Evolutionary conservation across 352 stramenopile genomes (phyloP).

Genomic region (Globisporangium cystogenes): DNA sequence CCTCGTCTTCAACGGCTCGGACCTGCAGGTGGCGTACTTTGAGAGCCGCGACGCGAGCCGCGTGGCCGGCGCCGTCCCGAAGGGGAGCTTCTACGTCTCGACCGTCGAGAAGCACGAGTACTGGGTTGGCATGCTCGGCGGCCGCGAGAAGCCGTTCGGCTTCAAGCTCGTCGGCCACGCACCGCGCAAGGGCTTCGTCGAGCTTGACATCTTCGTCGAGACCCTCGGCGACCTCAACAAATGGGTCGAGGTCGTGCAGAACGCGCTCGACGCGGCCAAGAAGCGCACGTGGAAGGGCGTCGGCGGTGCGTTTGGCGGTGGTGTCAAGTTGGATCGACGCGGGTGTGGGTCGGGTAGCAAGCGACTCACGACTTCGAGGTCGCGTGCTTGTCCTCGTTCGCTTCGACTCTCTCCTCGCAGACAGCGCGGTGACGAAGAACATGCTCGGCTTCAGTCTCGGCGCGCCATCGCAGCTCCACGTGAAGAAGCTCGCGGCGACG

Average conservation of each 20-base stretch:
- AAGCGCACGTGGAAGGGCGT: slow-evolving; percentile 29
- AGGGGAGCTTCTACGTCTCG: slow-evolving; percentile 73
- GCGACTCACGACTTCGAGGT: not conserved
- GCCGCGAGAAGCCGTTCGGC: slow-evolving; percentile 67
- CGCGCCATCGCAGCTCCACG: slow-evolving; percentile 52
- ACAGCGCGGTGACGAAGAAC: slow-evolving; percentile 35
- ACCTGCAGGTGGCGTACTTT: slow-evolving; percentile 67
- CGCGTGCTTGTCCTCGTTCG: not conserved
- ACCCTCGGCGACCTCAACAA: slow-evolving; percentile 54
- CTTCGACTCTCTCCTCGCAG: not conserved
- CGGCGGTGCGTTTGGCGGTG: not conserved
- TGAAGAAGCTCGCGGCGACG: slow-evolving; percentile 50
- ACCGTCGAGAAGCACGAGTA: slow-evolving; percentile 80
- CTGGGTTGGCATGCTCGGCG: slow-evolving; percentile 56
- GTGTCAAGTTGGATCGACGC: not conserved
- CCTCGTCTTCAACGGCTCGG: slow-evolving; percentile 64
- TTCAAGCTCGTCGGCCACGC: slow-evolving; percentile 85
- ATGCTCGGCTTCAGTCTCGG: slow-evolving; percentile 47
- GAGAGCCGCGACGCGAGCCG: slow-evolving; percentile 62
- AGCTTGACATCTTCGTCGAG: slow-evolving; percentile 80
- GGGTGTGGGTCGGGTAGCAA: not conserved
- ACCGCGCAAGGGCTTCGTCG: slow-evolving; percentile 64
- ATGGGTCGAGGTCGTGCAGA: slow-evolving; percentile 77
- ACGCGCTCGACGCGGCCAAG: slow-evolving; percentile 52
- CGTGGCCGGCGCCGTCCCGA: slow-evolving; percentile 21